Evolutionary conservation across 192 early-diverging fungal genomes (phyloP).

Genomic region (Gryganskiella cystojenkinii): DNA sequence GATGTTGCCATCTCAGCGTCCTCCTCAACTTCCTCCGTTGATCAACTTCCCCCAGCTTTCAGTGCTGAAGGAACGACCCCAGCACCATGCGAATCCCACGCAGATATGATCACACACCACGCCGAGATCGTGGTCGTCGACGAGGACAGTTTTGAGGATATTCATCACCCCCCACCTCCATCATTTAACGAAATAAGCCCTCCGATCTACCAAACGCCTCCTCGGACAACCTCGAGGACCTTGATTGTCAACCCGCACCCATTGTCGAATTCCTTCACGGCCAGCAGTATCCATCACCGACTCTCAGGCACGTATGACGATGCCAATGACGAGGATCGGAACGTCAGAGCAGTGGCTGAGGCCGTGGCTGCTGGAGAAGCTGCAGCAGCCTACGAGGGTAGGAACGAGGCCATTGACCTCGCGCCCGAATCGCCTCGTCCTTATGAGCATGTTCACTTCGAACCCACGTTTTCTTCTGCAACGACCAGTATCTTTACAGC

Average conservation of each 20-base stretch:
- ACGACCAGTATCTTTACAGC: slow-evolving; percentile 19
- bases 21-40: not conserved
- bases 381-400: not conserved
- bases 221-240: slow-evolving; percentile 3
- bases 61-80: slow-evolving; percentile 7
- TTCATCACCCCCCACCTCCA: not conserved
- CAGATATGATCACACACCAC: slow-evolving; percentile 11
- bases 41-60: not conserved
- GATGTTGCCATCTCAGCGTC: not conserved
- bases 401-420: not conserved
- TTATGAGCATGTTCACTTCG: not conserved
- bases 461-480: not conserved
- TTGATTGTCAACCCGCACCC: slow-evolving; percentile 2
- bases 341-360: not conserved
- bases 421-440: not conserved
- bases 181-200: not conserved
- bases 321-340: too few relatives aligned
- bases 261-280: slow-evolving; percentile 1
- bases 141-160: slow-evolving; percentile 15
- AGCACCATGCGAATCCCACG: slow-evolving; percentile 9
- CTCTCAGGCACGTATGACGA: not conserved
- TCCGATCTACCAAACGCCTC: slow-evolving; percentile 7
- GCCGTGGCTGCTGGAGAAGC: not conserved
- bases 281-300: not conserved
- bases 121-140: slow-evolving; percentile 19